These are phyloP conservation scores for Kluyveromyces wickerhamii DNA, from an alignment of 805 yeast species.

Conservation along the genomic window DNA sequence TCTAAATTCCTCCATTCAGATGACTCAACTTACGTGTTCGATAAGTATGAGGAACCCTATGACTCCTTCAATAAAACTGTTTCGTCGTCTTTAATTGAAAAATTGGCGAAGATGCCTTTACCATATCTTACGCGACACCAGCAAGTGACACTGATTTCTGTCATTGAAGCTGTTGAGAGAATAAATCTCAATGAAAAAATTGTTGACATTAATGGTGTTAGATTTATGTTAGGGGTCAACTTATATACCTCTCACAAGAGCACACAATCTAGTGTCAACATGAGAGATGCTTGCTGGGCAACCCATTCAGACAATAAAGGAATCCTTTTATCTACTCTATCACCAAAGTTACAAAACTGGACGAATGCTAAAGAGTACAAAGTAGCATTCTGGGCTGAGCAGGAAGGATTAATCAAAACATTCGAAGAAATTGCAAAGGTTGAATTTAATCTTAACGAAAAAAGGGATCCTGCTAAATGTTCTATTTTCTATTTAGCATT, in stretches of 20 bases:
- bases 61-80: constrained; percentile 36
- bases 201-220: constrained; percentile 48
- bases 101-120: constrained; percentile 53
- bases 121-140: constrained; percentile 88
- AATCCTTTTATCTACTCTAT: constrained; percentile 42
- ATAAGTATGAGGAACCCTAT: constrained; percentile 33
- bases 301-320: constrained; percentile 74
- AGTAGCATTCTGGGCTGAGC: constrained; percentile 61
- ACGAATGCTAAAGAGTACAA: constrained; percentile 49
- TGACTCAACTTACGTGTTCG: constrained; percentile 20
- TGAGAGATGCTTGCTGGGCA: constrained; percentile 87
- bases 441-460: constrained; percentile 50
- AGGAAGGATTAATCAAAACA: constrained; percentile 37
- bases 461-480: constrained; percentile 65
- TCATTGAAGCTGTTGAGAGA: constrained; percentile 55
- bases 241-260: constrained; percentile 49
- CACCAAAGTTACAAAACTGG: constrained; percentile 47
- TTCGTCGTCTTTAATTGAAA: constrained; percentile 45
- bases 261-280: constrained; percentile 46
- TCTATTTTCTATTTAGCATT: constrained; percentile 73
- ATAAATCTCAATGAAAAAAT: constrained; percentile 36
- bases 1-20: constrained; percentile 20
- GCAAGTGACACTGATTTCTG: constrained; percentile 70
- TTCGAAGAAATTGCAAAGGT: constrained; percentile 67
- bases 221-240: constrained; percentile 65